Conservation (phyloP, 352 stramenopile genomes). For the Pythium vanterpoolii region DNA sequence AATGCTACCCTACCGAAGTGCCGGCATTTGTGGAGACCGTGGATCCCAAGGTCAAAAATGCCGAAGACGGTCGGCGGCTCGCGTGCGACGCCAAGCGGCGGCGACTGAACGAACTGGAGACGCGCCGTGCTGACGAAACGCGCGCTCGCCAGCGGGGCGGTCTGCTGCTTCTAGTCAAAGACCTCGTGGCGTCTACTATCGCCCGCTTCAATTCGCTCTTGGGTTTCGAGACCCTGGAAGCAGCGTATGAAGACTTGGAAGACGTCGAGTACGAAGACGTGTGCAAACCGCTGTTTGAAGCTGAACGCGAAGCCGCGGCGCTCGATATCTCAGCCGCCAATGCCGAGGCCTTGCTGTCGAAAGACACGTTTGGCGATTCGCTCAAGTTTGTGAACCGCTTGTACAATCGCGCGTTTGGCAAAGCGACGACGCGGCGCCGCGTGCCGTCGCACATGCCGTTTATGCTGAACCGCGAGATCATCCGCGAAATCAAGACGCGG, state of each 20-base stretch:
- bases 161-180: constrained; percentile 8
- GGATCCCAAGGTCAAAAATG: constrained; percentile 33
- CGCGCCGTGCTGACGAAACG: constrained; percentile 23
- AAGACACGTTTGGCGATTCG: constrained; percentile 91
- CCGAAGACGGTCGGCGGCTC: constrained; percentile 55
- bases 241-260: constrained; percentile 45
- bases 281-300: constrained; percentile 30
- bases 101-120: constrained; percentile 35
- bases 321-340: constrained; percentile 30
- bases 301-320: constrained; percentile 18
- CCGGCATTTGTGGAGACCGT: constrained; percentile 38
- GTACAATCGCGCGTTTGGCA: constrained; percentile 89
- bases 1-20: constrained; percentile 52
- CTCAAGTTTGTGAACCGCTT: constrained; percentile 91
- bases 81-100: constrained; percentile 63
- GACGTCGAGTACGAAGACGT: constrained; percentile 74
- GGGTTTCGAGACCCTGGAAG: constrained; percentile 39
- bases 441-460: constrained; percentile 96
- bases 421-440: constrained; percentile 54
- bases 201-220: constrained; percentile 30
- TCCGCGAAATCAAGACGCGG: constrained; percentile 88
- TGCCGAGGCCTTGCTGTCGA: constrained; percentile 61
- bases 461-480: constrained; percentile 84
- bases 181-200: constrained; percentile 7
- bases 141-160: constrained; percentile 16